These are phyloP conservation scores for Hydnomerulius pinastri DNA, from an alignment of 768 basidiomycete species.

Conservation along the genomic window DNA sequence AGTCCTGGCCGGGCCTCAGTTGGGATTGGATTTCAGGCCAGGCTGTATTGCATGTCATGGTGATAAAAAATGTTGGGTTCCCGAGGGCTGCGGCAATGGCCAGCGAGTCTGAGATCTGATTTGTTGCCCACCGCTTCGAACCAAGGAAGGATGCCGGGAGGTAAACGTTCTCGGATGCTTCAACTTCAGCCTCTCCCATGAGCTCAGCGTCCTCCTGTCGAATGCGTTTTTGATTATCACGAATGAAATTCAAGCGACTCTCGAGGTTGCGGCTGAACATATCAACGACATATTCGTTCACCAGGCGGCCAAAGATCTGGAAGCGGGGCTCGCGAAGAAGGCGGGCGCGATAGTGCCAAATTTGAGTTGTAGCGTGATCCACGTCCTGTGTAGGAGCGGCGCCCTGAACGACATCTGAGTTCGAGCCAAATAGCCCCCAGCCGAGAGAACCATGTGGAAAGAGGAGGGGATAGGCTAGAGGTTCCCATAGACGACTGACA, in stretches of 20 bases:
- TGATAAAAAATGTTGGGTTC: conserved; percentile 38
- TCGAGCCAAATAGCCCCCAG: conserved; percentile 38
- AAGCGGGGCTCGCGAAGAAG: conserved; percentile 35
- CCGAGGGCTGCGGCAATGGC: conserved; percentile 34
- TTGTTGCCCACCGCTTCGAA: conserved; percentile 35
- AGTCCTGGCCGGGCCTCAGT: conserved; percentile 36
- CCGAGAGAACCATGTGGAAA: conserved; percentile 32
- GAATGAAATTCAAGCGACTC: conserved; percentile 35
- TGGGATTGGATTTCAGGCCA: conserved; percentile 40
- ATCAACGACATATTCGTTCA: conserved; percentile 38
- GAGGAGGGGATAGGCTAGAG: conserved; percentile 32
- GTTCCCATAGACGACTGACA: no score
- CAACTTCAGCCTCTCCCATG: background rate
- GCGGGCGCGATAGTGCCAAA: conserved; percentile 34
- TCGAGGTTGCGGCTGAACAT: conserved; percentile 41
- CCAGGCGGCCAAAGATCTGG: conserved; percentile 34
- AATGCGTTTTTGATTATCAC: no score
- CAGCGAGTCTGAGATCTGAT: conserved; percentile 41
- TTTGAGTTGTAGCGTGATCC: conserved; percentile 31
- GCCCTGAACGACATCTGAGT: no score
- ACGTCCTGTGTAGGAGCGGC: background rate
- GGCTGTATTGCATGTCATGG: conserved; percentile 42
- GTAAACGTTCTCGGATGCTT: conserved; percentile 36
- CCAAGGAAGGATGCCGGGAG: conserved; percentile 40
- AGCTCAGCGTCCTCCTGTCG: conserved; percentile 18